Base-by-base conservation (phyloP, 1,284 basidiomycete species). In the Cutaneotrichosporon mucoides region DNA sequence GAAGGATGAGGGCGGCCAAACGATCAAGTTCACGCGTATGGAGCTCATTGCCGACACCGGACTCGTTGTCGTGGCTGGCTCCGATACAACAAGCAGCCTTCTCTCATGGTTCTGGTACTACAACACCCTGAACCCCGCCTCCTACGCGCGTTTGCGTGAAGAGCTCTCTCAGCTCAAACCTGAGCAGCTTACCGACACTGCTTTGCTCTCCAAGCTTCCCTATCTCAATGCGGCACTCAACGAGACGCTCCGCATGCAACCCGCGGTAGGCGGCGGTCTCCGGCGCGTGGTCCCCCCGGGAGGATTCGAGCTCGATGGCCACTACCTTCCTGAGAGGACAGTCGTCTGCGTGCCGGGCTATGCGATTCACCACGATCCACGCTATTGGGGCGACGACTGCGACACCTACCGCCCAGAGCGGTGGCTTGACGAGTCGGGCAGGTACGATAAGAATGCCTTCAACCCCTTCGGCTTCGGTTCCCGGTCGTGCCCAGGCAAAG, bases 181-280 rank as follows among this genome's bases (percentile, higher is more conserved):
- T 1, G 57, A 59, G 5, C 15, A 54, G 46, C 41, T 37, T 12
- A 55, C 40, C 16, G 53, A 59, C 47, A 38, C 57, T 10, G 36
- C 44, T 11, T 6, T 38, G 5, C 57, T 59, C 15, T 15, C 40
- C 34, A 59, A 59, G 41, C 57, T 59, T 12, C 82, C 85, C 6
- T 90, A 88, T 73, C 82, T 92, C 66, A 84, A 89, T 51, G 90
- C 89, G 0, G 88, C 87, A 73, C 86, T 93, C 77, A 86, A 88
- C 74, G 91, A 93, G 75, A 86, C 82, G 7, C 81, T 95, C 42
- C 86, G 92, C 8, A 74, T 89, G 40, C 89, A 93, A 79, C 88
- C 89, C 3, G 90, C 81, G 10, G 78, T 75, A 3, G 84, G 86
- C 3, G 81, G 92, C 53, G 92, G 92, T 35, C 84, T 95, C 24